Base-by-base conservation (phyloP, 306 rosid genomes). In the Sphenostylis stenocarpa region DNA sequence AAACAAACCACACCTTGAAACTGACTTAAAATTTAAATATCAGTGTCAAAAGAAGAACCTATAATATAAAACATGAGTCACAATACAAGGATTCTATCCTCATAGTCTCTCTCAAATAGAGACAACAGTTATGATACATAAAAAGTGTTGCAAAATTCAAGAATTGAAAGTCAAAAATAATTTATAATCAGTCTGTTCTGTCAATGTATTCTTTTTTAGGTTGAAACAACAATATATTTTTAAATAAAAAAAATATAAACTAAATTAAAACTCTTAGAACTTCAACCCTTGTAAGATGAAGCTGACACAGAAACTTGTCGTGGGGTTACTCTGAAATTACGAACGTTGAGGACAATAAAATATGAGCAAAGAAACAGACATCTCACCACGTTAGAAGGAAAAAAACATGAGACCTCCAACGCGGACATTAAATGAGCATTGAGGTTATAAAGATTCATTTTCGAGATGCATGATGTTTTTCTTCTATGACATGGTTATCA, bases 321-420 rank as follows among this genome's bases (percentile, higher is more conserved):
- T 62, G 53, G 82, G 86, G 81, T 80, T 82, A 73, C 70, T 70
- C 85, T 60, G 84, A 84, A 85, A 71, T 78, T 66, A 47, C 39
- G 53, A 81, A 75, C 34, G 26, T 76, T 78, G 82, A 86, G 78
- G 76, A 78, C 38, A 77, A 84, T 76, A 77, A 81, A 93, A 34
- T 56, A 89, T 12, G 64, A 43, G 69, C 7, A 73, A 67, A 85
- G 77, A 84, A 87, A 93, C 97, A 90, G 97, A 93, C 97, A 93
- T 93, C 87, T 86, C 89, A 87, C 89, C 91, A 84, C 67, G 65
- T 81, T 85, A 77, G 80, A 84, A 86, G 90, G 84, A 71, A 80
- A 84, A 85, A 83, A 81, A 86, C 88, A 84, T 79, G 91, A 88
- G 90, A 47, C 77, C 79, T 85, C 87, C 90, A 74, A 89, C 45